Percentiles rank a stretch among this genome's conserved stretches.
Evolutionary conservation across 169 alveolate genomes (phyloP).

Genomic region (Babesia bovis): DNA sequence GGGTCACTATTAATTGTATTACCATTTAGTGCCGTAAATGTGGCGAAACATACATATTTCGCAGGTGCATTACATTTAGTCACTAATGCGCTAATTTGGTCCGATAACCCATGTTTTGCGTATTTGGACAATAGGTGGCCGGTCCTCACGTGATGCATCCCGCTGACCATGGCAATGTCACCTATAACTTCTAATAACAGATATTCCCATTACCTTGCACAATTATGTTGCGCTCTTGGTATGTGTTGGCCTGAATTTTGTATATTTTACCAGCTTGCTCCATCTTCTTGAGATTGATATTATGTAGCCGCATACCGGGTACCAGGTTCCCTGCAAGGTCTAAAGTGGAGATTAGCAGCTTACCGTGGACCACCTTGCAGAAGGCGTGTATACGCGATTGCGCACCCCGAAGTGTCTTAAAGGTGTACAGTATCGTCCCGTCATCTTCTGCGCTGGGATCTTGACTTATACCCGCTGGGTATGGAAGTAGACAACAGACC

Average conservation of each 20-base stretch:
- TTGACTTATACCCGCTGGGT: background rate
- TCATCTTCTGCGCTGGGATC: background rate
- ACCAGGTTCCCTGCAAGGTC: conserved; percentile 43
- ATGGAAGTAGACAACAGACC: conserved; percentile 29
- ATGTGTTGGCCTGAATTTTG: conserved; percentile 67
- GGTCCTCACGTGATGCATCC: conserved; percentile 46
- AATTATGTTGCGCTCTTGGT: conserved; percentile 36
- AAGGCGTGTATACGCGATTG: conserved; percentile 5
- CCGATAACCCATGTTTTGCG: conserved; percentile 6
- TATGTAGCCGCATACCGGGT: conserved; percentile 42
- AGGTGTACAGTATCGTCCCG: conserved; percentile 2
- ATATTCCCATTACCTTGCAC: background rate
- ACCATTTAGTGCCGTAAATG: conserved; percentile 27
- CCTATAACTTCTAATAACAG: background rate
- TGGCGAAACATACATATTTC: conserved; percentile 33
- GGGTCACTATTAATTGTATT: background rate
- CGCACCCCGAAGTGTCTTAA: conserved; percentile 10
- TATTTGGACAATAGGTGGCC: conserved; percentile 55
- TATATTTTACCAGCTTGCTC: conserved; percentile 62
- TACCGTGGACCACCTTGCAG: conserved; percentile 28
- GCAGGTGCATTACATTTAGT: background rate
- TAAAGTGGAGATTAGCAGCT: background rate
- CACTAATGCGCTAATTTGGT: background rate
- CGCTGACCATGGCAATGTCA: conserved; percentile 70
- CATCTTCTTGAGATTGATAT: conserved; percentile 34